Base-by-base conservation (phyloP, 257 asterid species). In the Solanum piurae region DNA sequence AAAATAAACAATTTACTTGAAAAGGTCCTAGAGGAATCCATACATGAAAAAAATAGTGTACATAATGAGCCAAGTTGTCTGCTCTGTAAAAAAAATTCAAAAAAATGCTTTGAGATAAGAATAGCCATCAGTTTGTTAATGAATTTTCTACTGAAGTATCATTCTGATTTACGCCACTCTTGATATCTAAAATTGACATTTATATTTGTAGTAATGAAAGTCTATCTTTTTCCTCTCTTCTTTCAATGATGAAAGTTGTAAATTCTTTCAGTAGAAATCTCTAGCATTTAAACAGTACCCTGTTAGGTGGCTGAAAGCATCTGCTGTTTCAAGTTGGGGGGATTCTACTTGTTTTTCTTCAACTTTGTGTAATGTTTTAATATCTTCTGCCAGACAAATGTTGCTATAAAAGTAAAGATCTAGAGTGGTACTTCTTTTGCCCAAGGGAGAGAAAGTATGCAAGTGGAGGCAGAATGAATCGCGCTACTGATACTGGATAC, bases 351-450 rank as follows among this genome's bases (percentile, higher is more conserved):
- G 60, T 33, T 18, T 31, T 42, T 42, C 0, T 62, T 40, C 3
- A 33, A 85, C 79, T 31, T 46, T 23, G 13, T 12, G 31, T 87
- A 29, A 79, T 83, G 40, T 46, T 55, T 18, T 36, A 40, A 7
- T 29, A 11, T 49, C 83, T 83, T 82, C 55, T 72, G 12, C 71
- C 91, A 96, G 99, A 91, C 89, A 95, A 92, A 91, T 96, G 98
- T 11, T 91, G 90, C 89, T 85, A 94, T 88, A 94, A 88, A 87
- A 94, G 91, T 76, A 94, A 92, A 89, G 99, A 96, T 93, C 92
- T 87, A 2, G 97, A 96, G 86, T 96, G 99, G 99, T 95, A 91
- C 91, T 96, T 96, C 91, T 96, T 94, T 93, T 95, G 98, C 89
- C 98, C 98, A 4, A 93, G 92, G 40, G 98, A 96, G 92, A 95